Evolutionary conservation across 2,329 filamentous ascomycete genomes (phyloP).

Genomic region (Mycosphaerella sp.): DNA sequence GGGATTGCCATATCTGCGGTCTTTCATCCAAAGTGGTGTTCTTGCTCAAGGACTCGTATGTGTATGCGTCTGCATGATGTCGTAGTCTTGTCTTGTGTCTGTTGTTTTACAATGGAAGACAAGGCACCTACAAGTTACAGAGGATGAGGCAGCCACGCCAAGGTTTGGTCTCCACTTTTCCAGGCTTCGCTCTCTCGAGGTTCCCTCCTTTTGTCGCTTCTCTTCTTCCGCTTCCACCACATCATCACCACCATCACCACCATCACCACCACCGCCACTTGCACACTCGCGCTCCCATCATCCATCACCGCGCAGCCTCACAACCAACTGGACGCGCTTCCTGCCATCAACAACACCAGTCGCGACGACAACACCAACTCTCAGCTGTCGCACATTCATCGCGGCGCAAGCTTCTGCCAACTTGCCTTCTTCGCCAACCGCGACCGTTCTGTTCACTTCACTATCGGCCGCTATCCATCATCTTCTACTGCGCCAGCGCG

Average conservation of each 20-base stretch:
- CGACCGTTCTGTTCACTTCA: constrained; percentile 10
- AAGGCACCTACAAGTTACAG: too few relatives aligned
- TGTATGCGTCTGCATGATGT: too few relatives aligned
- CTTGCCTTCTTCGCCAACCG: constrained; percentile 13
- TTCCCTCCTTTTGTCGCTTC: constrained; percentile 1
- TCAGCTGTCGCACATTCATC: constrained; percentile 1
- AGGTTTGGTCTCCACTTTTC: background rate
- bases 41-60: too few relatives aligned
- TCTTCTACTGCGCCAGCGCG: constrained; percentile 10
- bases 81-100: too few relatives aligned
- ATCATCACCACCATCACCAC: constrained; percentile 6
- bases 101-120: too few relatives aligned
- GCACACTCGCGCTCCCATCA: background rate
- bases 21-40: too few relatives aligned
- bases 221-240: constrained; percentile 6
- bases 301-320: constrained; percentile 14
- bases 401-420: constrained; percentile 13
- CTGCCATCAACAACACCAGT: constrained; percentile 4
- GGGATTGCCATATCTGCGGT: too few relatives aligned
- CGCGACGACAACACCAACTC: background rate
- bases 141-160: background rate
- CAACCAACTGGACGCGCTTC: constrained; percentile 6
- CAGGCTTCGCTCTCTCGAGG: background rate
- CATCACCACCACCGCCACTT: constrained; percentile 7
- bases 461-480: background rate